These are phyloP conservation scores for Ramularia collo-cygni DNA, from an alignment of 2,329 filamentous ascomycete species.

Conservation along the genomic window DNA sequence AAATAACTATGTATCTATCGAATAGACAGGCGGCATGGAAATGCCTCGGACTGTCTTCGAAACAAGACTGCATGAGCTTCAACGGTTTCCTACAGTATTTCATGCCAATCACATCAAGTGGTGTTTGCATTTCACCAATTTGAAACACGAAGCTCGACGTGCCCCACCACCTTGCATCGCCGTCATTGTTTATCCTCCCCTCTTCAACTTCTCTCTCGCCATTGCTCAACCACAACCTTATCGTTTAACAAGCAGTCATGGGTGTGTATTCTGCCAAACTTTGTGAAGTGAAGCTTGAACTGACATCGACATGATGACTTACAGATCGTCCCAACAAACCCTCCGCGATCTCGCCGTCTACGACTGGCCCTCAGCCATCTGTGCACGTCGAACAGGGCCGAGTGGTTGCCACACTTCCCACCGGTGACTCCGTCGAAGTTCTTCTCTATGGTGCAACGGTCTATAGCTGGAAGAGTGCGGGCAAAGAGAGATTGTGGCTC, in stretches of 20 bases:
- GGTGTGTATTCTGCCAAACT: background rate
- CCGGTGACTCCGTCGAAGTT: slow-evolving; percentile 78
- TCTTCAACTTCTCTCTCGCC: background rate
- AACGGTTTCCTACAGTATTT: too few species aligned
- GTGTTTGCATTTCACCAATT: too few species aligned
- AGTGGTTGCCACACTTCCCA: slow-evolving; percentile 73
- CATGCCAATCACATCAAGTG: too few species aligned
- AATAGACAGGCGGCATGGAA: too few species aligned
- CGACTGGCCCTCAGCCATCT: slow-evolving; percentile 60
- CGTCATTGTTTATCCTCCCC: slow-evolving; percentile 2
- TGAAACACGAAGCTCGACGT: too few species aligned
- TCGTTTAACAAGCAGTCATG: background rate
- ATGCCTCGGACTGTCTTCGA: too few species aligned
- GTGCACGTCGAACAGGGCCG: slow-evolving; percentile 66
- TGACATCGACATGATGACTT: too few species aligned
- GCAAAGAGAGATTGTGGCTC: slow-evolving; percentile 36
- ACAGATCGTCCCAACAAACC: slow-evolving; percentile 76
- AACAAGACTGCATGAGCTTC: too few species aligned
- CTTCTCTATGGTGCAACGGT: slow-evolving; percentile 90
- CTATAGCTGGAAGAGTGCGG: slow-evolving; percentile 80
- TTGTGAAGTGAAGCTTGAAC: too few species aligned
- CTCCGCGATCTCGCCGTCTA: slow-evolving; percentile 58
- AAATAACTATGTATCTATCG: too few species aligned
- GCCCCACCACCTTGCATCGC: background rate
- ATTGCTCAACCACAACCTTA: background rate